phyloP scores from a whole-genome alignment of 371 early-diverging fungal species.

The Choanephora cucurbitarum region DNA sequence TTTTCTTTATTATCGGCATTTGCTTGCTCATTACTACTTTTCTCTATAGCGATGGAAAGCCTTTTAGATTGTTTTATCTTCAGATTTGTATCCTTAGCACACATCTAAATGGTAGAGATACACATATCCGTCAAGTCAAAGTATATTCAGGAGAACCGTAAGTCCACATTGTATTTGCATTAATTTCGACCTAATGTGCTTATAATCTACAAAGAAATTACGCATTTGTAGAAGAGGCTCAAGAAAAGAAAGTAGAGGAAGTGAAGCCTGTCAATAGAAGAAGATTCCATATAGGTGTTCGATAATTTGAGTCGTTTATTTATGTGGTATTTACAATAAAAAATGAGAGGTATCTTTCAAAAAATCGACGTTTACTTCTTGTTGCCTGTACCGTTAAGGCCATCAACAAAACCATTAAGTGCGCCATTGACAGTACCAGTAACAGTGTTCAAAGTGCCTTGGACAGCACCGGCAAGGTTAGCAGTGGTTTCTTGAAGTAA shows the following conservation, averaged over 20 bases:
- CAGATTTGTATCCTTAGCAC: slow-evolving; percentile 84
- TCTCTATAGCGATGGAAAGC: slow-evolving; percentile 35
- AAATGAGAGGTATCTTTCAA: too few relatives aligned
- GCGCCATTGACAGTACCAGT: too few relatives aligned
- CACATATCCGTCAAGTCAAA: slow-evolving; percentile 83
- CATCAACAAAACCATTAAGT: too few relatives aligned
- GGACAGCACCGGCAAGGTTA: slow-evolving; percentile 7
- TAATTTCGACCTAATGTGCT: too few relatives aligned
- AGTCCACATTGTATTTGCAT: too few relatives aligned
- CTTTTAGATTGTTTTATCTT: slow-evolving; percentile 62
- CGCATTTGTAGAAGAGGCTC: not conserved
- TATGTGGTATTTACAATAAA: too few relatives aligned
- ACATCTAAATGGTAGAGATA: slow-evolving; percentile 91
- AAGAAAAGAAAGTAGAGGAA: not conserved
- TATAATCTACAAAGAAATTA: not conserved
- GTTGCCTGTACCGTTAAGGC: too few relatives aligned
- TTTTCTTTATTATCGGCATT: too few relatives aligned
- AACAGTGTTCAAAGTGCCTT: not conserved
- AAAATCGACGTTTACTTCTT: slow-evolving; percentile 3
- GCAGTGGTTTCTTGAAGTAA: slow-evolving; percentile 24
- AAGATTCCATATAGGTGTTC: slow-evolving; percentile 9
- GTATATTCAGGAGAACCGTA: slow-evolving; percentile 62
- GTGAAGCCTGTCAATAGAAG: not conserved
- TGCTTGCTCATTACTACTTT: not conserved
- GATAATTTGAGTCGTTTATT: too few relatives aligned